Base-by-base conservation (phyloP, 306 rosid genomes). In the Gillenia trifoliata region DNA sequence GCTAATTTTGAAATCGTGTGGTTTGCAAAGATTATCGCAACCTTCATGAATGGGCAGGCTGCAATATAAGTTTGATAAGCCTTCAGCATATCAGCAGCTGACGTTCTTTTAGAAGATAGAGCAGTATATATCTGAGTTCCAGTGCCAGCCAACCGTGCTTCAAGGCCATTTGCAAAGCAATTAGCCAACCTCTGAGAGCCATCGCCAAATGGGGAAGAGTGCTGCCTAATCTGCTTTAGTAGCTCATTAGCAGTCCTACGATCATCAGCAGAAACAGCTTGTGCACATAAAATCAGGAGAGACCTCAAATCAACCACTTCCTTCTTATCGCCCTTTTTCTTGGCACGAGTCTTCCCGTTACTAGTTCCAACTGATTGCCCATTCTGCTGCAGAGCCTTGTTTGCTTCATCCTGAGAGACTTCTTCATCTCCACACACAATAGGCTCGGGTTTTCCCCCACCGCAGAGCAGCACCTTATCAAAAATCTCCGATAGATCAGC, bases 181-280 rank as follows among this genome's bases (percentile, higher is more conserved):
- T 88, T 86, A 55, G 96, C 94, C 85, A 90, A 55, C 60, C 94
- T 90, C 83, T 87, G 90, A 5, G 86, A 47, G 1, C 89, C 85
- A 65, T 90, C 92, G 8, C 98, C 98, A 0, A 22, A 47, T 7
- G 78, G 75, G n/a, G 88, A 81, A 61, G 96, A 88, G 77, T 90
- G 86, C 73, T 85, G 83, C 86, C 89, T 80, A 65, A 92, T 87
- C 91, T 90, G 89, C 79, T 81, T 82, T 20, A 92, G 73, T 68
- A 90, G 74, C 70, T 90, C 98, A 76, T 26, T 74, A 75, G 90
- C 92, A 55, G 86, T 86, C 70, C 91, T 79, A 7, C 66, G 50
- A 69, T 92, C 94, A 82, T 76, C 71, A 47, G 83, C 31, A 64
- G 98, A 87, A 31, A 85, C 86, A 47, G 94, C 89, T 64, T 88